Evolutionary conservation across 768 basidiomycete species (phyloP).

Genomic region (Paxillus ammoniavirescens): DNA sequence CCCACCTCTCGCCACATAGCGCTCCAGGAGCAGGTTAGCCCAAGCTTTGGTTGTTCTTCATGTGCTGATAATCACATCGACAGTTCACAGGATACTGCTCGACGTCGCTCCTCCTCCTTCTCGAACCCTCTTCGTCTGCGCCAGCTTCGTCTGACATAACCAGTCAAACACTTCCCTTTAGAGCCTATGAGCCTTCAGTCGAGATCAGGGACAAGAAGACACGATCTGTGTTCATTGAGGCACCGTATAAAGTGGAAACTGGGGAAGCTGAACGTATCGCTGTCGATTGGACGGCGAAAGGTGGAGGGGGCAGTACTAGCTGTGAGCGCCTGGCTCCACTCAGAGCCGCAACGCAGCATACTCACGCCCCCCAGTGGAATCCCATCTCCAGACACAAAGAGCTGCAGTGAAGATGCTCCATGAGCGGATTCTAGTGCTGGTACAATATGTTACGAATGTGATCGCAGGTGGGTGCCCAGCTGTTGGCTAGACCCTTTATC

Average conservation of each 20-base stretch:
- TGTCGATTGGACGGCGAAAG: conserved; percentile 91
- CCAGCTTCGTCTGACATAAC: conserved; percentile 50
- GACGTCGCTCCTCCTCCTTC: conserved; percentile 83
- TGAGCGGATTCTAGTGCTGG: conserved; percentile 81
- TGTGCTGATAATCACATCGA: conserved; percentile 2
- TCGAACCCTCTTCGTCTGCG: conserved; percentile 53
- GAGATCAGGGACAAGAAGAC: conserved; percentile 80
- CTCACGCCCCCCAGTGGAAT: conserved; percentile 62
- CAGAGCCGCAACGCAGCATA: neutral
- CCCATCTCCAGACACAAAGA: conserved; percentile 86
- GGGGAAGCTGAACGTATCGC: conserved; percentile 99
- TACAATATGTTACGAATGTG: conserved; percentile 81
- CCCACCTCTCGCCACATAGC: conserved; percentile 76
- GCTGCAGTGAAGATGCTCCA: conserved; percentile 97
- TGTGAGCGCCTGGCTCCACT: conserved; percentile 45
- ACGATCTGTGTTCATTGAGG: conserved; percentile 80
- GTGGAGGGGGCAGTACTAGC: conserved; percentile 78
- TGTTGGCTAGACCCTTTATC: neutral
- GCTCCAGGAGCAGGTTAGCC: conserved; percentile 78
- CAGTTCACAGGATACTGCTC: conserved; percentile 87
- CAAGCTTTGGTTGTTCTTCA: neutral
- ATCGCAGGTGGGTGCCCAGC: conserved; percentile 56
- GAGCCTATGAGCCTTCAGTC: conserved; percentile 89
- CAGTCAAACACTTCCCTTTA: conserved; percentile 80
- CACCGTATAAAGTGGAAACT: conserved; percentile 87